phyloP scores from a whole-genome alignment of 441 rosid species.

The Theobroma grandiflorum region DNA sequence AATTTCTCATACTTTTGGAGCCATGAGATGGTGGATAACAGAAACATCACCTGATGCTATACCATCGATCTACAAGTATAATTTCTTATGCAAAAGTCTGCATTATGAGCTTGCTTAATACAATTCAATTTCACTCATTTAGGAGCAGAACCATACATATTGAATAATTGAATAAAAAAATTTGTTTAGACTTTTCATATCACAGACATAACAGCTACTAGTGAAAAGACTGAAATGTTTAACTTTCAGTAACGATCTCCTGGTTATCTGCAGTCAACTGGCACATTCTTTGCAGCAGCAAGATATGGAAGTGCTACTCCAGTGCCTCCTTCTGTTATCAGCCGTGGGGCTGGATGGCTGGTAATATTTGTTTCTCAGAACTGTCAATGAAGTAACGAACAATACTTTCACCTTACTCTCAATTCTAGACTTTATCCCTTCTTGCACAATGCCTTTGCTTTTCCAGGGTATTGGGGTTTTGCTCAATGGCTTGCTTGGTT shows the following conservation, averaged over 20 bases:
- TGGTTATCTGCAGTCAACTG: conserved; percentile 58
- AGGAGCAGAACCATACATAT: too few relatives aligned
- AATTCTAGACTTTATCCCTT: neutral
- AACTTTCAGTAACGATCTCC: neutral
- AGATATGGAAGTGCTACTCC: conserved; percentile 87
- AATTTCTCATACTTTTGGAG: neutral
- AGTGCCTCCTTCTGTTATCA: conserved; percentile 78
- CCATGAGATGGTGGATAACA: neutral
- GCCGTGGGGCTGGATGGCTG: conserved; percentile 89
- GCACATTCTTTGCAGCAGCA: conserved; percentile 71
- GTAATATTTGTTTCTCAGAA: conserved; percentile 38
- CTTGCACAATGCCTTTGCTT: neutral
- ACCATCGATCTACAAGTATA: too few relatives aligned
- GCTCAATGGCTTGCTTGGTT: conserved; percentile 65
- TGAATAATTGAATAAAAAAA: too few relatives aligned
- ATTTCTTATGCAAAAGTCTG: too few relatives aligned
- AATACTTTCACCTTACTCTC: neutral
- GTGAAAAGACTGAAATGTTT: conserved; percentile 1
- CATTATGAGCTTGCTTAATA: too few relatives aligned
- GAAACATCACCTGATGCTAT: too few relatives aligned
- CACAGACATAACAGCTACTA: neutral
- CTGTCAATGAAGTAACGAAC: neutral
- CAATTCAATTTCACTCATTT: too few relatives aligned
- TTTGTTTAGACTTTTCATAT: neutral
- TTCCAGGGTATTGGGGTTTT: conserved; percentile 75